phyloP scores from a whole-genome alignment of 345 rosid genomes.

The Adansonia digitata region DNA sequence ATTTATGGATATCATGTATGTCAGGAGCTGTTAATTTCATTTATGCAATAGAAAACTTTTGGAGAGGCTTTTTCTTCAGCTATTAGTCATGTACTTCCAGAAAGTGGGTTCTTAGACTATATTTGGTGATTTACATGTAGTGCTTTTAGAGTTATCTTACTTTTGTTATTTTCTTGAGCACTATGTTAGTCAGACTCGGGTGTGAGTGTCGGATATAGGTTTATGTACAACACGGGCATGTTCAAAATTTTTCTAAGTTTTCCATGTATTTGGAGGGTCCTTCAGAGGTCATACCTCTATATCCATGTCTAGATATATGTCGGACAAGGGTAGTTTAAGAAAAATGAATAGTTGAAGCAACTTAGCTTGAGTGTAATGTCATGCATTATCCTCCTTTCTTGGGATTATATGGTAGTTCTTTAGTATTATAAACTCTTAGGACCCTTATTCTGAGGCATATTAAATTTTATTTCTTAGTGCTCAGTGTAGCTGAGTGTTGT shows the following conservation, averaged over 20 bases:
- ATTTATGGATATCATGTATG: neutral
- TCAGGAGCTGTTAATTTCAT: neutral
- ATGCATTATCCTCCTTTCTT: no score
- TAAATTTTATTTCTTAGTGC: neutral
- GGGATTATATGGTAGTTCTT: neutral
- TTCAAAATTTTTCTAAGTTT: no score
- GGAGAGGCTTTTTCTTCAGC: neutral
- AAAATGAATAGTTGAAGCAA: no score
- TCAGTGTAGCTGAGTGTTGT: constrained; percentile 16
- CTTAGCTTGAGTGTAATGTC: no score
- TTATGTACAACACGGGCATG: no score
- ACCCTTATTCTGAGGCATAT: neutral
- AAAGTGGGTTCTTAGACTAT: neutral
- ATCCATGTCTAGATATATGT: no score
- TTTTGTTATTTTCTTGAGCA: neutral
- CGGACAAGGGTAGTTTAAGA: no score
- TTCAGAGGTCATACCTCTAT: no score
- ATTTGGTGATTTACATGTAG: neutral
- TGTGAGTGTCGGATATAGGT: no score
- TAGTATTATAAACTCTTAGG: neutral
- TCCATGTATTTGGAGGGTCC: no score
- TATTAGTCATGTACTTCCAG: neutral
- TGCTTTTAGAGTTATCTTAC: neutral
- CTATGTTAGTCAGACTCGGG: no score
- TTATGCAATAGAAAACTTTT: neutral